Conservation (phyloP, 208 protist species). For the Acanthamoeba royreba region DNA sequence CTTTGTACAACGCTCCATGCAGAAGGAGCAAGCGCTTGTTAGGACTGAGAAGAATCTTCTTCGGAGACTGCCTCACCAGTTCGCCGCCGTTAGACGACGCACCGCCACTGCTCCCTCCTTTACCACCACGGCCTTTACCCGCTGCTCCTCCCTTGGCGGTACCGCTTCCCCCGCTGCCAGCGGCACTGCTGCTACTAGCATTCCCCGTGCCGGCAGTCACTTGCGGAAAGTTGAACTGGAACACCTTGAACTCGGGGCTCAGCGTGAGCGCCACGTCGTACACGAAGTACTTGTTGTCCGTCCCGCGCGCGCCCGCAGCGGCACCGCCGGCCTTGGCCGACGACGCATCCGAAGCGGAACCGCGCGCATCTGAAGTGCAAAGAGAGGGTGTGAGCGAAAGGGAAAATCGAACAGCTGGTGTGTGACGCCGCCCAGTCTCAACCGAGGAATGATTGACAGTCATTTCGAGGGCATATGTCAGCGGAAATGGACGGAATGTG, state of each 20-base stretch:
- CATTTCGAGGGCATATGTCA: not conserved
- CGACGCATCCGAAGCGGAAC: not conserved
- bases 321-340: not conserved
- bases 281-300: slow-evolving; percentile 30
- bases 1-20: slow-evolving; percentile 24
- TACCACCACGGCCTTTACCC: not conserved
- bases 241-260: slow-evolving; percentile 40
- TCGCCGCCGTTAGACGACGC: too few relatives aligned
- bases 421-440: too few relatives aligned
- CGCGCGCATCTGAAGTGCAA: not conserved
- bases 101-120: too few relatives aligned
- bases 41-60: slow-evolving; percentile 30
- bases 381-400: not conserved
- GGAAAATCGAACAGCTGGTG: not conserved
- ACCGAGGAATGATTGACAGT: too few relatives aligned
- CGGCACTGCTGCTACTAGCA: too few relatives aligned
- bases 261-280: slow-evolving; percentile 26
- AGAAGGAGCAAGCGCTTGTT: slow-evolving; percentile 33
- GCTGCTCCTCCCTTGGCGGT: not conserved
- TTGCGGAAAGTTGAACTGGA: not conserved
- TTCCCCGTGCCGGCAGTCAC: too few relatives aligned
- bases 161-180: too few relatives aligned
- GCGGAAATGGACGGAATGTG: not conserved
- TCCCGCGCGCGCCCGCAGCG: not conserved
- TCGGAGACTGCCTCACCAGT: not conserved